phyloP scores from a whole-genome alignment of 257 asterid genomes.

The Capsicum chinense region DNA sequence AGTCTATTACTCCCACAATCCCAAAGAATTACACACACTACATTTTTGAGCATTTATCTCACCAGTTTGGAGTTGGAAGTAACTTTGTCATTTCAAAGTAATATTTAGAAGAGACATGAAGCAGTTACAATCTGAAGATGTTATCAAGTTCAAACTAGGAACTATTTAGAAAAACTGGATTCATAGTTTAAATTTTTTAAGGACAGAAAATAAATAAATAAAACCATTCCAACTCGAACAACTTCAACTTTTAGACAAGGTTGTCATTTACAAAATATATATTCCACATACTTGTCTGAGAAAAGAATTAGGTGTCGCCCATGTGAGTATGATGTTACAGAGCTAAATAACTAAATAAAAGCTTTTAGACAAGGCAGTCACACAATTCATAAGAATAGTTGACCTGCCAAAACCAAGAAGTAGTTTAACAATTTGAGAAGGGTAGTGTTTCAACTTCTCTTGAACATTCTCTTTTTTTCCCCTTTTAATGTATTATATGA shows the following conservation, averaged over 20 bases:
- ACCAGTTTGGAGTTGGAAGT: slow-evolving; percentile 9
- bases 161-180: not conserved
- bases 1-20: not conserved
- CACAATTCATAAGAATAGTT: too few relatives aligned
- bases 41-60: not conserved
- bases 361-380: too few relatives aligned
- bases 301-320: too few relatives aligned
- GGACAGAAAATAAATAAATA: not conserved
- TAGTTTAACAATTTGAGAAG: not conserved
- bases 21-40: not conserved
- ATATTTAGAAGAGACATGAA: not conserved
- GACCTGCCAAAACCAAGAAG: too few relatives aligned
- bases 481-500: not conserved
- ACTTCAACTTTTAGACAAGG: not conserved
- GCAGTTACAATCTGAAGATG: not conserved
- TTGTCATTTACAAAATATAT: not conserved
- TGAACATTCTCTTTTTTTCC: not conserved
- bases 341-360: too few relatives aligned
- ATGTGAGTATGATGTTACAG: too few relatives aligned
- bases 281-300: too few relatives aligned
- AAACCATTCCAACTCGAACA: not conserved
- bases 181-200: not conserved
- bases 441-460: not conserved
- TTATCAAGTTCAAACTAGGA: not conserved
- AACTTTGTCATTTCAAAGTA: not conserved